A percentile compares a stretch with the other conserved stretches of the same genome.
These are phyloP conservation scores for Dothideomycetes sp. DNA, from an alignment of 2,329 filamentous ascomycete species.

Conservation along the genomic window DNA sequence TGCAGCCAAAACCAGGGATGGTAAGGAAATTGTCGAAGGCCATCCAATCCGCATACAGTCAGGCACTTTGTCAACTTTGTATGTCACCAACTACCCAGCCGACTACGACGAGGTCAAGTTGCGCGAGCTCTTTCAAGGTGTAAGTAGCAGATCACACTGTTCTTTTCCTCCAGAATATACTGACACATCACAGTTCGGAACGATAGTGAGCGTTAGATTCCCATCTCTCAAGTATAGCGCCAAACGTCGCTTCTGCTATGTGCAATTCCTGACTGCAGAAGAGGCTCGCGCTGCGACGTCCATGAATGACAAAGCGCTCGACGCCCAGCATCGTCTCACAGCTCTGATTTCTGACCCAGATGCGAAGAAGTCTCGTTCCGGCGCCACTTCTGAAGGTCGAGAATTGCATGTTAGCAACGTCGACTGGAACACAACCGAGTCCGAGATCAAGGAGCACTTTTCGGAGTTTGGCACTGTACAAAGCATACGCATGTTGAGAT, in stretches of 20 bases:
- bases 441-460: slow-evolving; percentile 62
- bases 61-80: slow-evolving; percentile 71
- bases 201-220: slow-evolving; percentile 76
- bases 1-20: slow-evolving; percentile 69
- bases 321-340: slow-evolving; percentile 56
- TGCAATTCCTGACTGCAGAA: slow-evolving; percentile 67
- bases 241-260: slow-evolving; percentile 86
- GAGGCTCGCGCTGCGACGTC: slow-evolving; percentile 57
- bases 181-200: slow-evolving; percentile 46
- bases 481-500: slow-evolving; percentile 58
- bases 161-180: neutral
- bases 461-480: slow-evolving; percentile 65
- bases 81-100: slow-evolving; percentile 81
- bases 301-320: slow-evolving; percentile 60
- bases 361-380: slow-evolving; percentile 66
- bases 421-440: slow-evolving; percentile 64
- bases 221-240: slow-evolving; percentile 85
- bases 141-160: slow-evolving; percentile 15
- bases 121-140: slow-evolving; percentile 53
- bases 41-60: slow-evolving; percentile 62
- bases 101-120: slow-evolving; percentile 62
- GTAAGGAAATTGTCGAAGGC: slow-evolving; percentile 64
- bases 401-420: slow-evolving; percentile 83
- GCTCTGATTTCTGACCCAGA: slow-evolving; percentile 78
- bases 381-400: slow-evolving; percentile 73